Evolutionary conservation across 768 basidiomycete genomes (phyloP), one percentile per base, ranked within the genome.

Genomic region (Solioccasus polychromus): DNA sequence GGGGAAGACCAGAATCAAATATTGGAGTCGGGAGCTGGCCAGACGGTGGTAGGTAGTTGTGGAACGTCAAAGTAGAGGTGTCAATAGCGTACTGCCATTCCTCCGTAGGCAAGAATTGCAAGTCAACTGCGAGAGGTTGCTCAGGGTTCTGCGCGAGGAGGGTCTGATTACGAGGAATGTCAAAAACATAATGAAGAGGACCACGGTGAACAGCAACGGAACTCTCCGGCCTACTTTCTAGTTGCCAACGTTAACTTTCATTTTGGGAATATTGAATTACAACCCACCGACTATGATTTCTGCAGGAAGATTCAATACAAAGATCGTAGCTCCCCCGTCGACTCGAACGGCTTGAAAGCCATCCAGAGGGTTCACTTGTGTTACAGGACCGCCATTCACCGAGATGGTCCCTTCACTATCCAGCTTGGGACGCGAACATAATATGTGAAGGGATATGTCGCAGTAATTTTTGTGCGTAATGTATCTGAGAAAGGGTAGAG

Each of bases 71-170:
- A 29, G 62, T 63, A 19, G 57, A 53, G 0, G 75, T 17, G 23
- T 47, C 46, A 12, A 43, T 48, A 2, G 35, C 42, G n/a, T 38
- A 44, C 29, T 43, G 23, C 41, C 41, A 43, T 14, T 18, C 41
- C 15, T 42, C 42, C 8, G 19, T 38, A 20, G 35, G 29, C 22
- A 48, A 20, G 30, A 44, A 48, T 22, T 44, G 47, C 14, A 47
- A 14, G 48, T 80, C 78, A 15, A 68, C 68, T 0, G 77, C 78
- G 20, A 70, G 60, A 8, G 36, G 44, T 15, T 45, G 44, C 14
- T 39, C n/a, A 3, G 36, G 2, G 22, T 44, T 38, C 17, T 24
- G 36, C 10, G 28, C 28, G 11, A 45, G 36, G 12, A 44, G 15
- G 5, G 43, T 44, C 35, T 36, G 26, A 8, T 31, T 45, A 24